Conservation (phyloP, 495 filamentous ascomycete species). For the Pseudomonodictys pantanalensis region DNA sequence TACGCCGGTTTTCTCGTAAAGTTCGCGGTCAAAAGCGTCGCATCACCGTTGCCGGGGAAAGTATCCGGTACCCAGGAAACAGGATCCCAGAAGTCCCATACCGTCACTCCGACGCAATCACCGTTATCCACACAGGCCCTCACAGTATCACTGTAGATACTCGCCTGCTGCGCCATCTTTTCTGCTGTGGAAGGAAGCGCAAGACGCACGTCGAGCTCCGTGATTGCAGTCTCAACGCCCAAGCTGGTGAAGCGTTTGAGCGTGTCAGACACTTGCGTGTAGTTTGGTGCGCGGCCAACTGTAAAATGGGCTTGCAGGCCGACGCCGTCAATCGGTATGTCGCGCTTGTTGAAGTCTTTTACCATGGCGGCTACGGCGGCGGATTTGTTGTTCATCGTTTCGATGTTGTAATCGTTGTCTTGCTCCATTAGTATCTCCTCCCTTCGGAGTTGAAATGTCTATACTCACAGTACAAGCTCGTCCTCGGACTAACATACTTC, state of each 20-base stretch:
- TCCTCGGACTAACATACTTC: conserved; percentile 44
- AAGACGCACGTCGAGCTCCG: conserved; percentile 59
- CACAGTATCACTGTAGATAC: conserved; percentile 56
- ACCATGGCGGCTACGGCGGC: conserved; percentile 48
- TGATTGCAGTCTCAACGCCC: conserved; percentile 59
- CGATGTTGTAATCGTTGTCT: conserved; percentile 71
- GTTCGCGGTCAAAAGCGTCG: conserved; percentile 26
- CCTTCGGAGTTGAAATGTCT: too few relatives aligned
- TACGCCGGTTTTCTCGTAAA: conserved; percentile 33
- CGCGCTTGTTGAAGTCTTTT: conserved; percentile 46
- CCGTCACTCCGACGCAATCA: conserved; percentile 67
- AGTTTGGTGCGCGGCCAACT: conserved; percentile 49
- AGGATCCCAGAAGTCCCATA: conserved; percentile 61
- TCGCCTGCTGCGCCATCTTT: conserved; percentile 54
- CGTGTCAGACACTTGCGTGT: conserved; percentile 40
- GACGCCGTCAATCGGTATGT: conserved; percentile 58
- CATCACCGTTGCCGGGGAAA: conserved; percentile 34
- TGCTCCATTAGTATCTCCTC: too few relatives aligned
- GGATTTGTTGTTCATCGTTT: conserved; percentile 53
- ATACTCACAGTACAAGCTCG: conserved; percentile 63
- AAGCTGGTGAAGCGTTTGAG: conserved; percentile 48
- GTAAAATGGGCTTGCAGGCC: conserved; percentile 61
- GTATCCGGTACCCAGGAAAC: conserved; percentile 39
- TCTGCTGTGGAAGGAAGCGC: conserved; percentile 42
- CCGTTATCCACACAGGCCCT: conserved; percentile 57